Percentiles rank a stretch among this genome's conserved stretches.
Conservation (phyloP, 495 filamentous ascomycete species). For the Aspergillus diversus region DNA sequence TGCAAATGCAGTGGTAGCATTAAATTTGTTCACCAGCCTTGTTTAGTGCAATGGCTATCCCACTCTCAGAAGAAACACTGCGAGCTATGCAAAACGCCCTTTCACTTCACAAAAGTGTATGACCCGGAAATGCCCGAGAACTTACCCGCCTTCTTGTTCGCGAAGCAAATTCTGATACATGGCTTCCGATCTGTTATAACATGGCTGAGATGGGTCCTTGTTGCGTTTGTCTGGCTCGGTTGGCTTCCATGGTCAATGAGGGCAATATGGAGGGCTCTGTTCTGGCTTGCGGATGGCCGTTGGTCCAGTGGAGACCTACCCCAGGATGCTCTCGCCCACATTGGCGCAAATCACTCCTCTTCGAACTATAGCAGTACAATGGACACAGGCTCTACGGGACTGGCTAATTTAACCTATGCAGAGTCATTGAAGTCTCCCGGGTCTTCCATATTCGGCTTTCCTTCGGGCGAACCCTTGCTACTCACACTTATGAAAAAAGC, state of each 20-base stretch:
- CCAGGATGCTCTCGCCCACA: constrained; percentile 24
- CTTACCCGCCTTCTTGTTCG: constrained; percentile 78
- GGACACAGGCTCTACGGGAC: constrained; percentile 30
- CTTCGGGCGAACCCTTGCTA: constrained; percentile 51
- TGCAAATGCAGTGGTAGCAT: constrained; percentile 99
- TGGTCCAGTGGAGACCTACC: constrained; percentile 58
- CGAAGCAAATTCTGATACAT: constrained; percentile 74
- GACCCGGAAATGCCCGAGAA: constrained; percentile 85
- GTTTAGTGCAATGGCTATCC: constrained; percentile 95
- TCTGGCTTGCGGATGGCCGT: constrained; percentile 94
- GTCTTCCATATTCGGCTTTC: constrained; percentile 48
- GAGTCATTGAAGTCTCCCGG: constrained; percentile 38
- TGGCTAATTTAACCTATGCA: constrained; percentile 31
- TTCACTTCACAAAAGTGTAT: constrained; percentile 97
- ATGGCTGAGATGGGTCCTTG: constrained; percentile 77
- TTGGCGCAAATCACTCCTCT: constrained; percentile 40
- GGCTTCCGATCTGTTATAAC: constrained; percentile 67
- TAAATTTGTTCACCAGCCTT: constrained; percentile 96
- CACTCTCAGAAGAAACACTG: constrained; percentile 99
- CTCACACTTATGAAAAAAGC: constrained; percentile 51
- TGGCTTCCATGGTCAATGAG: constrained; percentile 91
- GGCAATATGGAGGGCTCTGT: constrained; percentile 85
- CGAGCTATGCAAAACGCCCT: constrained; percentile 97
- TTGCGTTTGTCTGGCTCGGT: constrained; percentile 84
- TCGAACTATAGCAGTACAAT: constrained; percentile 34